Base-by-base conservation (phyloP, 768 basidiomycete genomes). In the Filobasidium floriforme region DNA sequence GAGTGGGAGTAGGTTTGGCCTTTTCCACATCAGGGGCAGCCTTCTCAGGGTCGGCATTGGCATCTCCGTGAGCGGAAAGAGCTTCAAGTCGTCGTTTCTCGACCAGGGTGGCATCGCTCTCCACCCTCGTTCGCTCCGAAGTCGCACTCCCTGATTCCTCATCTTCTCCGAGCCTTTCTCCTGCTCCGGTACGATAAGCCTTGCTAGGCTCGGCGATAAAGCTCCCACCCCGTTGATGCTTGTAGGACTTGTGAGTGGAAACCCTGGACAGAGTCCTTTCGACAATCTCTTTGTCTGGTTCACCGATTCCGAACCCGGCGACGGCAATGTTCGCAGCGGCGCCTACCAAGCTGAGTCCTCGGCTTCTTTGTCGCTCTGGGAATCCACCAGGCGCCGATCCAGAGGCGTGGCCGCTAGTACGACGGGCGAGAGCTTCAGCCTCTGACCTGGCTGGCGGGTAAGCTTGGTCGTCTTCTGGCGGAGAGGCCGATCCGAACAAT, bases 1-100 rank as follows among this genome's bases (percentile, higher is more conserved):
- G 46, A 12, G 46, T 49, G 12, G 46, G 12, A 14, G 46, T 18
- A 12, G 46, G 22, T 14, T 59, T 24, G 43, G 11, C 46, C 54
- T 59, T 44, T 28, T 65, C 57, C 43, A 57, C 29, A 40, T 59
- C 54, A 28, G 54, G 29, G 54, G 15, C 54, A 7, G 32, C 46
- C 22, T 64, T 64, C n/a, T 64, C 63, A 19, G 43, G 37, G 29
- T 65, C 59, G 10, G 26, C 6, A 15, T 15, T 22, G 46, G 46
- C 18, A 49, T 18, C 22, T 2, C 5, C 6, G 12, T 15, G 46
- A 49, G 3, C 18, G 14, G 46, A 12, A 49, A 12, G 46, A 18
- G 46, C 5, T 49, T 15, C 5, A 18, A 22, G 46, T 4, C 6
- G 46, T 49, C 18, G 46, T 49, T 15, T 15, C 14, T 15, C 18